Evolutionary conservation across 176 grass and related monocot genomes (phyloP).

Genomic region (Guadua angustifolia): DNA sequence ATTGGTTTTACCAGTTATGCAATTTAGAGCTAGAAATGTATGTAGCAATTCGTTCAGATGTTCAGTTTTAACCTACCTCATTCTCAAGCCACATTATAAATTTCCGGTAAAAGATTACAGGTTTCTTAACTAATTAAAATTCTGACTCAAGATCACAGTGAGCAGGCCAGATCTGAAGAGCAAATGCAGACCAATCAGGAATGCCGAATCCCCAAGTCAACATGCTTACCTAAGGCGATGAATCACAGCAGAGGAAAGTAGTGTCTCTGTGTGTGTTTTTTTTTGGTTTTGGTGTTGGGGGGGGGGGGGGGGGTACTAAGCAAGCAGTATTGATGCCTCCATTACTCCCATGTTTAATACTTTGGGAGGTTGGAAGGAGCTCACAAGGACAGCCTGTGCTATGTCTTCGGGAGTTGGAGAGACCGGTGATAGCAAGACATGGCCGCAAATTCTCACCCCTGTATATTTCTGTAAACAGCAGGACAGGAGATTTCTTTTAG

Average conservation of each 20-base stretch:
- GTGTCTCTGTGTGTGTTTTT: neutral
- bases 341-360: slow-evolving; percentile 52
- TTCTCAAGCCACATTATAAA: neutral
- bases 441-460: slow-evolving; percentile 30
- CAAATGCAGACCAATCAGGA: slow-evolving; percentile 17
- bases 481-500: neutral
- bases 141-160: slow-evolving; percentile 33
- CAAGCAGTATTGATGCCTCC: slow-evolving; percentile 62
- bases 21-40: neutral
- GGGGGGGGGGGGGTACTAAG: slow-evolving; percentile 30
- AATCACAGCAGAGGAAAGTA: slow-evolving; percentile 34
- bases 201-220: slow-evolving; percentile 51
- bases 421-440: neutral
- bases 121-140: neutral
- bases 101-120: neutral
- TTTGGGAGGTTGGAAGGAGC: slow-evolving; percentile 50
- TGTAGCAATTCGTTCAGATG: neutral
- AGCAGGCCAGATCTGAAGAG: slow-evolving; percentile 34
- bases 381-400: slow-evolving; percentile 49
- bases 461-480: slow-evolving; percentile 33
- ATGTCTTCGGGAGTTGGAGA: neutral
- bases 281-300: too few species aligned
- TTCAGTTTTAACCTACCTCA: slow-evolving; percentile 14
- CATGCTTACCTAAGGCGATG: slow-evolving; percentile 49
- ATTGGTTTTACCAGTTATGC: neutral